Conservation (phyloP, 139 green algal genomes). For the Ettlia oleoabundans region DNA sequence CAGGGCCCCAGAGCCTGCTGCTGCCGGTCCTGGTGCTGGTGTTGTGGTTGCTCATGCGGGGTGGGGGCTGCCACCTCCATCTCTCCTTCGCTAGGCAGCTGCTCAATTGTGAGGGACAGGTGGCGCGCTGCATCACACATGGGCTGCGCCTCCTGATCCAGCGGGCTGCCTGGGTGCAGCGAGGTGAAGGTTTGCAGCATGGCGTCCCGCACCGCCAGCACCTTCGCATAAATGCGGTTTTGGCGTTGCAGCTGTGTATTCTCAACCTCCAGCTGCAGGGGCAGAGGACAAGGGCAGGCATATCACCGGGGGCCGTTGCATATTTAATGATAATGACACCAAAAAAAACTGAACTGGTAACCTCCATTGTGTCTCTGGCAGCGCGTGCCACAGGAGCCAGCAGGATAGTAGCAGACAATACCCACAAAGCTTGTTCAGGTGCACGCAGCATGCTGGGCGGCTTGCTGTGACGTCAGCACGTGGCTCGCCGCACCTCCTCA, state of each 20-base stretch:
- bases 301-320: no score
- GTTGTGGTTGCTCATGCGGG: background rate
- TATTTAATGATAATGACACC: no score
- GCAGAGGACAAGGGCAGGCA: background rate
- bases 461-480: background rate
- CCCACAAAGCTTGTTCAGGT: background rate
- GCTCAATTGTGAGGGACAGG: background rate
- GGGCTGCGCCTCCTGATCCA: background rate
- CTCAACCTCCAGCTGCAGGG: background rate
- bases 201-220: conserved; percentile 18
- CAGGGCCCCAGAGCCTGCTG: no score
- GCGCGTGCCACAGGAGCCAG: no score
- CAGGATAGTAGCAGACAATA: background rate
- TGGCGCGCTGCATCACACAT: background rate
- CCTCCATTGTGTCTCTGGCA: no score
- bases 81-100: background rate
- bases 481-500: background rate
- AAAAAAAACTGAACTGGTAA: no score
- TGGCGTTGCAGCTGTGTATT: background rate
- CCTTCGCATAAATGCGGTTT: background rate
- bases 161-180: background rate
- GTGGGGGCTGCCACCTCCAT: background rate
- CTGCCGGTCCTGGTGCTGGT: background rate
- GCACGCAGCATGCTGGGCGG: background rate
- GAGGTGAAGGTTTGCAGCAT: conserved; percentile 4